Percentiles rank a stretch among this genome's conserved stretches.
Conservation (phyloP, 148 eudicot genomes). For the Camellia japonica region DNA sequence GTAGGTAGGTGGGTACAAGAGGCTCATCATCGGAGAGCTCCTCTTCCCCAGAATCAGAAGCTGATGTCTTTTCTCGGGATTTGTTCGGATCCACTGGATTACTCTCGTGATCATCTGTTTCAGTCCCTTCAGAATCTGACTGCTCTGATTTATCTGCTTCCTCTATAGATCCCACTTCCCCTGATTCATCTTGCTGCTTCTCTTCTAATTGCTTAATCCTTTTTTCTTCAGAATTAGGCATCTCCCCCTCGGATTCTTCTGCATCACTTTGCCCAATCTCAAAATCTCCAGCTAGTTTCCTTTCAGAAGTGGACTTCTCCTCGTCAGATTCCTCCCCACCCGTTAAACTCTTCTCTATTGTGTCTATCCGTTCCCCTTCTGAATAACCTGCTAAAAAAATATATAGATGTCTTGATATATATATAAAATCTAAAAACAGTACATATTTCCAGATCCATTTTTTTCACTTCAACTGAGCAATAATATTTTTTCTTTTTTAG, state of each 20-base stretch:
- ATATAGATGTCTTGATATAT: not conserved
- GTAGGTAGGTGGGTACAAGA: conserved; percentile 46
- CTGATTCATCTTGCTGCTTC: conserved; percentile 18
- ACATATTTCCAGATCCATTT: not conserved
- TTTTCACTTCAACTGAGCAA: not conserved
- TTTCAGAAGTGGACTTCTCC: conserved; percentile 25
- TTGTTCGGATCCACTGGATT: not conserved
- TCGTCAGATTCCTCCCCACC: conserved; percentile 29
- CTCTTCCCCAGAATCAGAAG: conserved; percentile 21
- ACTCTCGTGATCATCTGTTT: conserved; percentile 32
- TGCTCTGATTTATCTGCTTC: conserved; percentile 25
- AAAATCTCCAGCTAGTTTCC: conserved; percentile 26
- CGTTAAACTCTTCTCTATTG: conserved; percentile 25
- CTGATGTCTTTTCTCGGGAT: too few relatives aligned
- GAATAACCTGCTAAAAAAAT: conserved; percentile 34
- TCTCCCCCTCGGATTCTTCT: conserved; percentile 37
- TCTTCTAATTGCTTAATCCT: conserved; percentile 17
- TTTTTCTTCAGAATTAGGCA: conserved; percentile 5
- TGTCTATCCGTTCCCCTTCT: conserved; percentile 24
- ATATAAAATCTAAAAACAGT: not conserved
- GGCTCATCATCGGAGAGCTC: conserved; percentile 77
- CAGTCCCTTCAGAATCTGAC: conserved; percentile 32
- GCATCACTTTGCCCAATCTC: conserved; percentile 37
- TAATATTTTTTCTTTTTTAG: not conserved
- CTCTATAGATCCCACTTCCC: conserved; percentile 17